Percentiles rank a stretch among this genome's conserved stretches.
These are phyloP conservation scores for Plasmodium fragile DNA, from an alignment of 169 alveolate genomes.

Conservation along the genomic window DNA sequence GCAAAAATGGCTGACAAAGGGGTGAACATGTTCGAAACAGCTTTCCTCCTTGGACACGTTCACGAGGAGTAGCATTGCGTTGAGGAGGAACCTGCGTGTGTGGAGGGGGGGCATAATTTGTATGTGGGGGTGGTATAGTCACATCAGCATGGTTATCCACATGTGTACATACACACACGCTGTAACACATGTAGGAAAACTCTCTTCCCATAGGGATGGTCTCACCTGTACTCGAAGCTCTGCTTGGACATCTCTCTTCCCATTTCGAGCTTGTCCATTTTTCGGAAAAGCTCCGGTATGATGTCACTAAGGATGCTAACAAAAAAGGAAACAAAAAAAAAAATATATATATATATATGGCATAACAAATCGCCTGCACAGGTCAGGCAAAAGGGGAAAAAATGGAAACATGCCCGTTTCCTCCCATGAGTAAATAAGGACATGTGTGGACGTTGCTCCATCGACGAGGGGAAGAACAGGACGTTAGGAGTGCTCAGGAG, in stretches of 20 bases:
- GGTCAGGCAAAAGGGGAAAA: not conserved
- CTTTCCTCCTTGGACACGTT: conserved; percentile 44
- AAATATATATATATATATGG: not conserved
- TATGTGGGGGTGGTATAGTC: not conserved
- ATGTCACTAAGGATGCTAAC: conserved; percentile 32
- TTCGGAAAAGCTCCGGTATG: conserved; percentile 4
- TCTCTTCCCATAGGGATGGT: not conserved
- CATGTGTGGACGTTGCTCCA: not conserved
- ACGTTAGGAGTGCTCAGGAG: not conserved
- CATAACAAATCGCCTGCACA: not conserved
- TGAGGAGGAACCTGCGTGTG: conserved; percentile 20
- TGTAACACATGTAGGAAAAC: not conserved
- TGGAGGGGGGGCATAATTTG: not conserved
- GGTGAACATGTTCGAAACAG: conserved; percentile 23
- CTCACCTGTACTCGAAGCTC: conserved; percentile 45
- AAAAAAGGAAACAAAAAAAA: not conserved
- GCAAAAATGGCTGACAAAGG: not conserved
- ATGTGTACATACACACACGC: not conserved
- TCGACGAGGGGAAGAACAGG: not conserved
- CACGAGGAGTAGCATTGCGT: conserved; percentile 10
- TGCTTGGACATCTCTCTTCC: conserved; percentile 10
- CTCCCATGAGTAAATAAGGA: no score
- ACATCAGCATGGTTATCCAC: not conserved
- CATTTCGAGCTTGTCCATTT: conserved; percentile 7
- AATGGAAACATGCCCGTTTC: not conserved